A percentile compares a stretch with the other conserved stretches of the same genome.
These are phyloP conservation scores for Crassisporium funariophilum DNA, from an alignment of 768 basidiomycete genomes.

Conservation along the genomic window DNA sequence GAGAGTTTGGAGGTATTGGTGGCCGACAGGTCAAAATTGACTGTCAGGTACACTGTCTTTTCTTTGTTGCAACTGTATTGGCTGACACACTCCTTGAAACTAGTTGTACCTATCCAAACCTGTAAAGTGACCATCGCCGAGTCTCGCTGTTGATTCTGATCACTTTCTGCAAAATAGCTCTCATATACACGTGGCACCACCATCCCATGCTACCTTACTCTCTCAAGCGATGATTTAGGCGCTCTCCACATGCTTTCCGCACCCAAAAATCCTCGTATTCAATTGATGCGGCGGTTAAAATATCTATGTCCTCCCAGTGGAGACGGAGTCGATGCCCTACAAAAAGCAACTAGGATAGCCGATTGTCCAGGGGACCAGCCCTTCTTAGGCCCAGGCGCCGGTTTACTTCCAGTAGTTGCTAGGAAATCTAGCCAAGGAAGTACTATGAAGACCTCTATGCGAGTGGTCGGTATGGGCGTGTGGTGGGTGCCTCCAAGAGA, in stretches of 20 bases:
- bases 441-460: background rate
- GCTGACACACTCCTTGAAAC: too few relatives aligned
- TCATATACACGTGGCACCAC: conserved; percentile 6
- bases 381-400: too few relatives aligned
- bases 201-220: conserved; percentile 10
- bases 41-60: too few relatives aligned
- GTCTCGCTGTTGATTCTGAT: too few relatives aligned
- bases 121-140: too few relatives aligned
- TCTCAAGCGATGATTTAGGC: background rate
- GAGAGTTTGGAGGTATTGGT: too few relatives aligned
- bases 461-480: conserved; percentile 2
- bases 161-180: too few relatives aligned
- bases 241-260: background rate
- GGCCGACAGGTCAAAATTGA: too few relatives aligned
- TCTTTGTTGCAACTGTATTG: too few relatives aligned
- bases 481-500: conserved; percentile 10
- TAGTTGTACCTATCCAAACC: too few relatives aligned
- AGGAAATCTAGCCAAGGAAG: too few relatives aligned
- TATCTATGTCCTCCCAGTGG: background rate
- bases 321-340: background rate
- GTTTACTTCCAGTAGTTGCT: background rate
- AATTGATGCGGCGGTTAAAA: conserved; percentile 6
- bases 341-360: background rate
- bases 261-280: conserved; percentile 1
- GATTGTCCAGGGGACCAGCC: background rate